A percentile compares a stretch with the other conserved stretches of the same genome.
Conservation (phyloP, 805 yeast genomes). For the Metschnikowia cerradonensis region DNA sequence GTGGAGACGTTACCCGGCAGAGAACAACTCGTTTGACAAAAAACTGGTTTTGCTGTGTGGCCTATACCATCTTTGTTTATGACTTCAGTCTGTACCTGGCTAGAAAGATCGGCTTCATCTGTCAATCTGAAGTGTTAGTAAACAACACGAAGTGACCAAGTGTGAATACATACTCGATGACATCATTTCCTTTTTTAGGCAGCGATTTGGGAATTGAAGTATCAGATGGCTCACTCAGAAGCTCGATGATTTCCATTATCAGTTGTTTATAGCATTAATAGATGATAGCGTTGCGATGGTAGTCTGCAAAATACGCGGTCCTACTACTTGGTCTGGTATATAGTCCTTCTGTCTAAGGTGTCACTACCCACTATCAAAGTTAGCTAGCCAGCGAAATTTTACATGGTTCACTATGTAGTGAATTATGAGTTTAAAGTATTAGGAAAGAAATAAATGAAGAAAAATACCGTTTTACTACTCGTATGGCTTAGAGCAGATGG, state of each 20-base stretch:
- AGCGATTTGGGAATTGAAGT: neutral
- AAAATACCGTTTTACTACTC: neutral
- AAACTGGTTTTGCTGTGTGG: neutral
- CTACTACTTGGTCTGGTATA: neutral
- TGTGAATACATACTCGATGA: slow-evolving; percentile 12
- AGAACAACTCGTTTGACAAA: neutral
- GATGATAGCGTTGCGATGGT: neutral
- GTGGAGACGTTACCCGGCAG: neutral
- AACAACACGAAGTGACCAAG: neutral
- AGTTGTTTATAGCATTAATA: neutral
- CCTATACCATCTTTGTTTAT: neutral
- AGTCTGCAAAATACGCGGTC: slow-evolving; percentile 2
- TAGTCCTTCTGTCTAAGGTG: neutral
- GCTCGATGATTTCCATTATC: slow-evolving; percentile 15
- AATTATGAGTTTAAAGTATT: neutral
- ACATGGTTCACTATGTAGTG: no score
- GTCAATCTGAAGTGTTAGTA: slow-evolving; percentile 6
- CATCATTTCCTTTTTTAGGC: neutral
- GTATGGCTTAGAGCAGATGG: neutral
- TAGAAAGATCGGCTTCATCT: slow-evolving; percentile 2
- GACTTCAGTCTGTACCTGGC: neutral
- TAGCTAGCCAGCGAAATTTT: no score
- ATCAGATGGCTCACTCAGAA: slow-evolving; percentile 14
- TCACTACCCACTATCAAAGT: neutral
- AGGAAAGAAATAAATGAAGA: no score